Evolutionary conservation across 371 early-diverging fungal genomes (phyloP).

Genomic region (Circinella umbellata): DNA sequence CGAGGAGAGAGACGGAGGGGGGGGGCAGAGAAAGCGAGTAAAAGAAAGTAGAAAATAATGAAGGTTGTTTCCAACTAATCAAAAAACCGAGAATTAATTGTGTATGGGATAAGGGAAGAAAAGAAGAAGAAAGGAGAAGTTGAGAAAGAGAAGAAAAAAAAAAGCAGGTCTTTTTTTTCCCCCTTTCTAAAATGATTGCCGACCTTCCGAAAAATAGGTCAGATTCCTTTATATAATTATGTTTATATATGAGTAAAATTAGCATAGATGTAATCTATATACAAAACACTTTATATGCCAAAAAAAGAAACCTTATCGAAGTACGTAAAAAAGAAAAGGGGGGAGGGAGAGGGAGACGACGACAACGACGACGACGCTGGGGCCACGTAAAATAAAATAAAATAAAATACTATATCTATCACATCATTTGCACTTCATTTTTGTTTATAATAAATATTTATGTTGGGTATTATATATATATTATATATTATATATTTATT

Average conservation of each 20-base stretch:
- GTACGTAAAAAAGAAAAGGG: background rate
- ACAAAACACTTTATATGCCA: too few species aligned
- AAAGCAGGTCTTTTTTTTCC: too few species aligned
- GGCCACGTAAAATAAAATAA: background rate
- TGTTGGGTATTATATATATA: background rate
- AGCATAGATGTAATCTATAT: background rate
- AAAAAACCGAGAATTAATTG: background rate
- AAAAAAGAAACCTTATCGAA: slow-evolving; percentile 6
- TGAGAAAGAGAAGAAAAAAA: background rate
- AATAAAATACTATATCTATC: too few species aligned
- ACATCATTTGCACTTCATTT: background rate
- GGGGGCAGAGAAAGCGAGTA: too few species aligned
- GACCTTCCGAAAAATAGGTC: background rate
- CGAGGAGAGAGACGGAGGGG: too few species aligned
- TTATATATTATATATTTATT: too few species aligned
- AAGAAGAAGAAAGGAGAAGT: background rate
- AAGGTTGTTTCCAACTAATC: too few species aligned
- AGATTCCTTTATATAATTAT: background rate
- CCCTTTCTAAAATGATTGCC: background rate
- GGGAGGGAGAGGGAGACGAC: too few species aligned
- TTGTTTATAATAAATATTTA: background rate
- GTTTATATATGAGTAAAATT: background rate
- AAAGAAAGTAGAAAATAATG: too few species aligned
- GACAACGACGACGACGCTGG: slow-evolving; percentile 2
- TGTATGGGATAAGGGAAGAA: background rate